Base-by-base conservation (phyloP, 2,329 filamentous ascomycete species). In the Cyphellophora attinorum region DNA sequence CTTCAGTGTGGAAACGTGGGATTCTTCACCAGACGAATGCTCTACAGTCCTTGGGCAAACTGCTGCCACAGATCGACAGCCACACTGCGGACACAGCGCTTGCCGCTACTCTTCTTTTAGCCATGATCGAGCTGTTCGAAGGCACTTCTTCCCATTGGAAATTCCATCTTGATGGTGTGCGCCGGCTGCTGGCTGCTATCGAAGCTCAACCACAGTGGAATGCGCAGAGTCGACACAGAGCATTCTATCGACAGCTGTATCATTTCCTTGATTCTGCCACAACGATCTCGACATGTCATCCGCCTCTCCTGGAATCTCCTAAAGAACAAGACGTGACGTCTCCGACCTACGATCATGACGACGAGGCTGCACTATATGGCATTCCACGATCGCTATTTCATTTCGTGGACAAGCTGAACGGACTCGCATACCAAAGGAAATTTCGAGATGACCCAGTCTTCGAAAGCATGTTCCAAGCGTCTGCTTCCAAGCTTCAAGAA, bases 71-170 rank as follows among this genome's bases (percentile, higher is more conserved):
- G 11, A 36, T 44, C 2, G 46, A 50, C 34, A 31, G 31, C 4
- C 40, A 60, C 14, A 55, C 56, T 1, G 55, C 58, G 8, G 57
- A 63, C 1, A 54, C 61, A 33, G 58, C 60, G 6, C 59, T 62
- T 13, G 54, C 56, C 3, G 55, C 58, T 11, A 57, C 60, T n/a
- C 49, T 64, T 11, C 35, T 64, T 6, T 52, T 64, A 1, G 64
- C 59, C 37, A 57, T 64, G 50, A 61, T 61, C 4, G 61, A 64
- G 37, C 43, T 64, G 6, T 63, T 62, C 14, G 61, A 64, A 35
- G 59, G 61, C 25, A 56, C 59, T 2, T 62, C 59, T 11, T 49
- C 56, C 19, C 55, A 57, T 2, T 64, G 61, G 61, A 59, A 62
- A 46, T 53, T 61, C 34, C 61, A 64, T 37, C 51, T 64, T 12